A percentile compares a stretch with the other conserved stretches of the same genome.
Conservation (phyloP, 2,329 filamentous ascomycete genomes). For the Trichoderma hamatum region DNA sequence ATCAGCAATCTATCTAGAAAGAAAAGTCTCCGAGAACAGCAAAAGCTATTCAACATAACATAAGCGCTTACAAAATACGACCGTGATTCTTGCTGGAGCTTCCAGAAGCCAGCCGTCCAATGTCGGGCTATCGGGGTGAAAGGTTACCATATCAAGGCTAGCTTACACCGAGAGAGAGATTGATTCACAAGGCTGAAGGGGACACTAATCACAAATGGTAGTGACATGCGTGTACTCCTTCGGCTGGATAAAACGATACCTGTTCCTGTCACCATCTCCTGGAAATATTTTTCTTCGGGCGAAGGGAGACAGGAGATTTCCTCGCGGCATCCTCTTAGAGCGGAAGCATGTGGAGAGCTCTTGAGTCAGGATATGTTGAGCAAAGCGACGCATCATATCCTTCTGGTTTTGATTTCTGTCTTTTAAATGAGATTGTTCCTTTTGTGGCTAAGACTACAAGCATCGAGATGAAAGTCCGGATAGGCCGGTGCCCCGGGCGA, state of each 20-base stretch:
- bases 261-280: background rate
- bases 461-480: background rate
- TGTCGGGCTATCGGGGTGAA: slow-evolving; percentile 8
- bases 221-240: background rate
- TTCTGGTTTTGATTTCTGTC: background rate
- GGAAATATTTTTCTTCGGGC: background rate
- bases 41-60: background rate
- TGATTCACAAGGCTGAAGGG: slow-evolving; percentile 20
- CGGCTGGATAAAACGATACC: background rate
- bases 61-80: slow-evolving; percentile 18
- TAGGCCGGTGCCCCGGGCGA: slow-evolving; percentile 8
- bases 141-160: slow-evolving; percentile 8
- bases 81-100: slow-evolving; percentile 5
- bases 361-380: slow-evolving; percentile 10
- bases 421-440: background rate
- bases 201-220: background rate
- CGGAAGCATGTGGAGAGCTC: slow-evolving; percentile 10
- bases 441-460: background rate
- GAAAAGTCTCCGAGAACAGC: slow-evolving; percentile 15
- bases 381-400: slow-evolving; percentile 19
- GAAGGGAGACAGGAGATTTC: slow-evolving; percentile 13
- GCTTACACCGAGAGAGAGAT: background rate
- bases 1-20: slow-evolving; percentile 11
- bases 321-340: background rate
- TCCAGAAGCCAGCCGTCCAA: slow-evolving; percentile 17